Evolutionary conservation across 2,329 filamentous ascomycete genomes (phyloP), one percentile per base, ranked within the genome.

Genomic region (Alternaria postmessia): DNA sequence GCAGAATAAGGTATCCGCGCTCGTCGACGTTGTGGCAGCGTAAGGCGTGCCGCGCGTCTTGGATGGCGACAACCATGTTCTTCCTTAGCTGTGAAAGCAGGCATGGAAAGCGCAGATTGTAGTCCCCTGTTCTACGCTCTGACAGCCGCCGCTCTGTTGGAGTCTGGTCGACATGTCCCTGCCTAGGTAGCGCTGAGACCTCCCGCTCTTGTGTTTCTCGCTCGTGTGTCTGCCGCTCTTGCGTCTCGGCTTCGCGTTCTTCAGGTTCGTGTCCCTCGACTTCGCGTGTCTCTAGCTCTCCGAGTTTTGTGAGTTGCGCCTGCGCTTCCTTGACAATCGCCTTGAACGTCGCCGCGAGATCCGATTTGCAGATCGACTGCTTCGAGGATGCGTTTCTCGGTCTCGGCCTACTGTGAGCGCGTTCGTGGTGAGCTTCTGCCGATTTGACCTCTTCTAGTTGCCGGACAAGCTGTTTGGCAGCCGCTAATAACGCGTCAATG

Each of bases 41-140:
- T 44, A 57, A 14, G 7, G 36, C n/a, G 1, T 39, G 2, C 30
- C 20, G 48, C 32, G 32, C 54, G 20, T 57, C 0, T 20, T 54
- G 18, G 28, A 61, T 61, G 26, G 54, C 51, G 2, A 12, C 7
- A 48, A 56, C 57, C 24, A 60, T 49, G 5, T 60, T 60, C 24
- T 51, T 46, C 5, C 44, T 24, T 20, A 60, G 57, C 44, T 60
- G 22, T 34, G 22, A 51, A 51, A 22, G 57, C 12, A 12, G 5
- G 32, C 30, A 60, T 51, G 22, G 44, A 32, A 51, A 51, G 2
- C 39, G 39, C 5, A 55, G 51, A 55, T 42, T 30, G 4, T 6
- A 82, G 11, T 4, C n/a, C 11, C 3, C 3, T 44, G 4, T 30
- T 44, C 42, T 44, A 44, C 24, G 16, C 42, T 28, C 42, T 18